Base-by-base conservation (phyloP, 176 grass and related monocot species). In the Zoysia japonica region DNA sequence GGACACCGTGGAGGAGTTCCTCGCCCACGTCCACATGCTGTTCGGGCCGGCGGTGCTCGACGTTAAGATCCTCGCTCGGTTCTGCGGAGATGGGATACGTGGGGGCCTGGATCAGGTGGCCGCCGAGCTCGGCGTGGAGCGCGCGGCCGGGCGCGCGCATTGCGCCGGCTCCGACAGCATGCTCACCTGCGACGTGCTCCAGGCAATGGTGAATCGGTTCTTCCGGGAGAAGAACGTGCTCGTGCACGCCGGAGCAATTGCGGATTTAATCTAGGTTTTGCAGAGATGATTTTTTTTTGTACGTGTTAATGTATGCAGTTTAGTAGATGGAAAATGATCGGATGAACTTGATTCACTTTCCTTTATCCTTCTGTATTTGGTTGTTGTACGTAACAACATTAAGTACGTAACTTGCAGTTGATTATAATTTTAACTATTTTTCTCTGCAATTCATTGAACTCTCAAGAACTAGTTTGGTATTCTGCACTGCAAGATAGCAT, bases 151-250 rank as follows among this genome's bases (percentile, higher is more conserved):
- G 1, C 64, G 77, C 55, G 86, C 81, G 6, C 86, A 84, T 48
- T 84, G 68, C 47, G 71, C 87, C 13, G 87, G 81, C 47, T 88
- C 87, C 0, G 87, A 88, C 56, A 84, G 87, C 82, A 55, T 85
- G 71, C 77, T 84, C 77, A 88, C 87, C 82, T 63, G 41, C 71
- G 82, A 88, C 42, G 47, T 80, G 3, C 36, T 88, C 0, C 35
- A 9, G 56, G 57, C 42, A 3, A 80, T 88, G 71, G 0, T 71
- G 2, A 9, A 7, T 4, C 6, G 17, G 0, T 84, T 15, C 87
- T 78, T 78, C 44, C 11, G 7, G 13, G 7, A 67, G 51, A 5
- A 1, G 68, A 20, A 55, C 9, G 2, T 88, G 47, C 42, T 63
- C 35, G 0, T 1, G 4, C 35, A 84, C 87, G 65, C 48, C 2